Percentiles rank a stretch among this genome's conserved stretches.
These are phyloP conservation scores for Vicia sativa DNA, from an alignment of 306 rosid genomes.

Conservation along the genomic window DNA sequence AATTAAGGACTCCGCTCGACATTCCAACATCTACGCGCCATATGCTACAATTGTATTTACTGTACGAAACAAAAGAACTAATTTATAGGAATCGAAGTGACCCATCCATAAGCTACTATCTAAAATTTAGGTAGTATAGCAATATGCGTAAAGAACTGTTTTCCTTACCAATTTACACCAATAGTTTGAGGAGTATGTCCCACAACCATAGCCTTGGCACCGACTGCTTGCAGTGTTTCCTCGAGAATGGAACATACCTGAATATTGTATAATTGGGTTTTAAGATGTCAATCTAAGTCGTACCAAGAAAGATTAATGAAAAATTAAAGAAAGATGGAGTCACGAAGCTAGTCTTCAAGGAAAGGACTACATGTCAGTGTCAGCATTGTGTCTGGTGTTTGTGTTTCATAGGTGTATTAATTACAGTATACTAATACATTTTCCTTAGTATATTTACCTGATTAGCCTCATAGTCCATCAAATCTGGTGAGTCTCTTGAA, in stretches of 20 bases:
- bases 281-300: slow-evolving; percentile 35
- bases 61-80: slow-evolving; percentile 45
- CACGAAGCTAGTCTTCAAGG: background rate
- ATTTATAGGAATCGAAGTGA: too few species aligned
- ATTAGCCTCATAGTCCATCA: slow-evolving; percentile 58
- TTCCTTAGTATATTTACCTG: slow-evolving; percentile 55
- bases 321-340: background rate
- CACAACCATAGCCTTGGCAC: slow-evolving; percentile 92
- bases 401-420: background rate
- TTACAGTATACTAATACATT: background rate
- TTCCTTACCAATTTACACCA: slow-evolving; percentile 82
- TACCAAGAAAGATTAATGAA: background rate
- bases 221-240: slow-evolving; percentile 82
- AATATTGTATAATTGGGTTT: slow-evolving; percentile 30
- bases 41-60: slow-evolving; percentile 88
- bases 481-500: slow-evolving; percentile 72
- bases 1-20: slow-evolving; percentile 96
- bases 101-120: too few species aligned
- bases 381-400: background rate
- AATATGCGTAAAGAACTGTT: slow-evolving; percentile 9
- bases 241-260: slow-evolving; percentile 75
- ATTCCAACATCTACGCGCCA: slow-evolving; percentile 99
- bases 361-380: background rate
- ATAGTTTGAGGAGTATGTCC: slow-evolving; percentile 96
- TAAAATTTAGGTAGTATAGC: slow-evolving; percentile 2